These are phyloP conservation scores for Komagataella pastoris DNA, from an alignment of 805 yeast genomes.

Conservation along the genomic window DNA sequence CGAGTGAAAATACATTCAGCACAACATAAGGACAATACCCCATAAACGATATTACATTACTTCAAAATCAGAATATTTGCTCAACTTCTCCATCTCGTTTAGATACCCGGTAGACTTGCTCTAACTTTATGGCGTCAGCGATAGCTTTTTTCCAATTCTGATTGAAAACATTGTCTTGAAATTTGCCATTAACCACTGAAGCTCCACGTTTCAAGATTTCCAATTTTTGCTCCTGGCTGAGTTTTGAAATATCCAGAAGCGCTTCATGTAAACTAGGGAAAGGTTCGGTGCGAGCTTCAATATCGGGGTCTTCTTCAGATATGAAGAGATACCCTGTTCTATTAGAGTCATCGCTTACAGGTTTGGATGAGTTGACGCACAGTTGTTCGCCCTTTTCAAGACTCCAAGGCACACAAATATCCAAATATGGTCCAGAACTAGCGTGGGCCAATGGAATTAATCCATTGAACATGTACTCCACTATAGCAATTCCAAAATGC, in stretches of 20 bases:
- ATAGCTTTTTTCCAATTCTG: slow-evolving; percentile 1
- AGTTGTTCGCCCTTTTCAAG: slow-evolving; percentile 13
- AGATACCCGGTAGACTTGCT: slow-evolving; percentile 2
- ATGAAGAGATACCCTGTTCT: slow-evolving; percentile 67
- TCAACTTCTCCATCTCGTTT: slow-evolving; percentile 5
- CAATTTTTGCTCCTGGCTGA: slow-evolving; percentile 3
- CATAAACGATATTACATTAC: not conserved
- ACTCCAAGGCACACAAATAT: slow-evolving; percentile 60
- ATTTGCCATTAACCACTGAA: slow-evolving; percentile 4
- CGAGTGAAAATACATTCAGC: not conserved
- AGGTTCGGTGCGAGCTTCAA: slow-evolving; percentile 8
- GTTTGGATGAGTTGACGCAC: not conserved
- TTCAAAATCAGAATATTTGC: slow-evolving; percentile 2
- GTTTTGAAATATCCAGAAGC: slow-evolving; percentile 18
- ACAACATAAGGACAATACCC: not conserved
- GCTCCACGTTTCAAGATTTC: slow-evolving; percentile 3
- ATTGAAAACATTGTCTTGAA: slow-evolving; percentile 2
- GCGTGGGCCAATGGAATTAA: slow-evolving; percentile 85
- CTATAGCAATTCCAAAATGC: slow-evolving; percentile 96
- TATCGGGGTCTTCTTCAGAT: slow-evolving; percentile 54
- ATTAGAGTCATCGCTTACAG: slow-evolving; percentile 17
- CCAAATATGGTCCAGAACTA: slow-evolving; percentile 88
- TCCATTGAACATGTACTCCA: slow-evolving; percentile 82
- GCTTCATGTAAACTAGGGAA: slow-evolving; percentile 34
- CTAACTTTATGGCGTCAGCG: slow-evolving; percentile 4